Percentiles rank a stretch among this genome's conserved stretches.
Evolutionary conservation across 495 filamentous ascomycete genomes (phyloP).

Genomic region (Penicillium herquei): DNA sequence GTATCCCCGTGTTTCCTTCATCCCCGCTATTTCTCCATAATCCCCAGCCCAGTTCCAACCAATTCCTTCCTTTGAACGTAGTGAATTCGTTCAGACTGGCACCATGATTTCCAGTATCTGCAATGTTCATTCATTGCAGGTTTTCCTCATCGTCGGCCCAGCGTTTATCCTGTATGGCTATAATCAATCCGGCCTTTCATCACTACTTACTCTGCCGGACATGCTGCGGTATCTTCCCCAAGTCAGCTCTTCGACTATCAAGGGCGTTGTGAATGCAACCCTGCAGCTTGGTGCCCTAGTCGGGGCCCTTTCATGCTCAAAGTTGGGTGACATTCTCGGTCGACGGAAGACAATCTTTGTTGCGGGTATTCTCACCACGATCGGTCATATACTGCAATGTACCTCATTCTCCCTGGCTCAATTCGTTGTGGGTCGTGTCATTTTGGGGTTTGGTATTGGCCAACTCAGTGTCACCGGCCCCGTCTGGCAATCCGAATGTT

Average conservation of each 20-base stretch:
- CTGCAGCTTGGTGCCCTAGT: conserved; percentile 45
- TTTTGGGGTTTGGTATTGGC: conserved; percentile 59
- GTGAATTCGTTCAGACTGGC: too few species aligned
- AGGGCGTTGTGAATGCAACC: conserved; percentile 42
- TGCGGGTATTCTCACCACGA: conserved; percentile 44
- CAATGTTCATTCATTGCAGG: conserved; percentile 9
- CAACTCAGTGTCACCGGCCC: conserved; percentile 58
- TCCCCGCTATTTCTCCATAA: too few species aligned
- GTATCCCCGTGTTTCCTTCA: too few species aligned
- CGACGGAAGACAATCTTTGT: conserved; percentile 55
- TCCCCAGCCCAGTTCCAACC: too few species aligned
- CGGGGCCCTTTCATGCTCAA: conserved; percentile 38
- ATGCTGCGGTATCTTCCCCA: conserved; percentile 23
- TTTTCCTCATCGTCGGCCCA: conserved; percentile 36
- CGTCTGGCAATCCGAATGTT: conserved; percentile 47
- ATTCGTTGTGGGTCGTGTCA: conserved; percentile 42
- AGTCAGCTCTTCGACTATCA: conserved; percentile 34
- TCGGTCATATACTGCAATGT: conserved; percentile 51
- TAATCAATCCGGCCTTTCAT: conserved; percentile 31
- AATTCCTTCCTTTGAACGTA: too few species aligned
- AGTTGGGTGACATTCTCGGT: conserved; percentile 48
- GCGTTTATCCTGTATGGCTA: conserved; percentile 37
- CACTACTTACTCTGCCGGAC: conserved; percentile 26
- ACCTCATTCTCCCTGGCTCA: conserved; percentile 39
- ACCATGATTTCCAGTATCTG: too few species aligned